Conservation (phyloP, 164 flowering plant species). For the Piper betle region DNA sequence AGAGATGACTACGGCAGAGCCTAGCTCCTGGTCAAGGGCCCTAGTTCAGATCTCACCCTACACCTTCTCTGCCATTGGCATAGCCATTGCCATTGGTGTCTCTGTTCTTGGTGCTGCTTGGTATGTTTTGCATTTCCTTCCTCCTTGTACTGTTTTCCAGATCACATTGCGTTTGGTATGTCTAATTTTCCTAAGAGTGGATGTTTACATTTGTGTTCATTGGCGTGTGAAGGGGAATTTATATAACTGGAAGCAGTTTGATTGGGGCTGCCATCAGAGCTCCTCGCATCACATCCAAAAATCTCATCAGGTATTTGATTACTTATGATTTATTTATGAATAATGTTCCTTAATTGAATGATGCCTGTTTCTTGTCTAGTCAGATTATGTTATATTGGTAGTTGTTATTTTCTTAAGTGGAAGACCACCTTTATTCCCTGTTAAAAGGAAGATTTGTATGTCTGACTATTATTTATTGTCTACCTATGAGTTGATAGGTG, state of each 20-base stretch:
- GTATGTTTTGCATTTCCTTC: constrained; percentile 13
- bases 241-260: constrained; percentile 94
- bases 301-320: constrained; percentile 59
- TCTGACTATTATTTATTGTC: too few relatives aligned
- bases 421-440: too few relatives aligned
- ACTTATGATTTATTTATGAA: not conserved
- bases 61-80: constrained; percentile 84
- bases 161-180: not conserved
- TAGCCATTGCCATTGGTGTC: constrained; percentile 88
- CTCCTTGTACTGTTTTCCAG: not conserved
- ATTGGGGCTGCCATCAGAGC: constrained; percentile 99
- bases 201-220: too few relatives aligned
- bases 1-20: not conserved
- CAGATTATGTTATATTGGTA: too few relatives aligned
- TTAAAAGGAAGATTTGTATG: too few relatives aligned
- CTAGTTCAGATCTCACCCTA: constrained; percentile 74
- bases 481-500: too few relatives aligned
- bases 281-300: constrained; percentile 92
- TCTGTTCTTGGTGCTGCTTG: constrained; percentile 99
- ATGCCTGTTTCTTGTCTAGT: not conserved
- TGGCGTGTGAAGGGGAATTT: constrained; percentile 61
- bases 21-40: not conserved
- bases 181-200: not conserved
- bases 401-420: too few relatives aligned
- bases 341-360: not conserved